Conservation (phyloP, 75 land plant species). For the Adiantum capillusveneris region DNA sequence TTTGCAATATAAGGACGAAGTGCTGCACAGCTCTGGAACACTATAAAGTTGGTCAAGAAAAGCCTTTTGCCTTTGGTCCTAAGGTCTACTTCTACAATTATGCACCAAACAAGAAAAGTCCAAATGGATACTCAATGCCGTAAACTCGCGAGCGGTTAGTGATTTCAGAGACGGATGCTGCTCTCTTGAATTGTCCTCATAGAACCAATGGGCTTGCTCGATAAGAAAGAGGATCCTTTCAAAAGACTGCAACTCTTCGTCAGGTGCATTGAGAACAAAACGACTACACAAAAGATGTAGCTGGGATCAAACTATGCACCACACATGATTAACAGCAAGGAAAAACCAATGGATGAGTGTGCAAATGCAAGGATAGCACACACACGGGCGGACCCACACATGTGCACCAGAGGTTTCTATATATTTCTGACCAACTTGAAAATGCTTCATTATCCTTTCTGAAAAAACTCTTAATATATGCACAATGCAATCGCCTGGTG, state of each 20-base stretch:
- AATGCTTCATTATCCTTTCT: background rate
- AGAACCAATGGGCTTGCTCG: constrained; percentile 99
- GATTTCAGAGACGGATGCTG: constrained; percentile 81
- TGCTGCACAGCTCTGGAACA: constrained; percentile 86
- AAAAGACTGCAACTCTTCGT: constrained; percentile 91
- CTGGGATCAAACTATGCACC: background rate
- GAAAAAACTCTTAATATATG: no score
- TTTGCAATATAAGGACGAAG: constrained; percentile 82
- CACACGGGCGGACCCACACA: background rate
- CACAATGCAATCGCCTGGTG: no score
- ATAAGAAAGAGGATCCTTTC: constrained; percentile 93
- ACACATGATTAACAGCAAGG: no score
- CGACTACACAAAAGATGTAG: constrained; percentile 38
- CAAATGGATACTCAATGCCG: constrained; percentile 65
- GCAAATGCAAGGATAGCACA: background rate
- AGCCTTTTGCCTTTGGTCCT: background rate
- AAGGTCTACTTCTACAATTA: background rate
- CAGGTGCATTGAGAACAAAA: constrained; percentile 93
- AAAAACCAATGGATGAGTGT: background rate
- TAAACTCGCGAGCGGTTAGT: constrained; percentile 75
- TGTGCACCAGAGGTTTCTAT: no score
- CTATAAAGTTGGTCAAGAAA: constrained; percentile 19
- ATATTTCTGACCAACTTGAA: background rate
- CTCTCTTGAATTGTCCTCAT: constrained; percentile 94
- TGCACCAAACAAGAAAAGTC: background rate